These are phyloP conservation scores for Lactarius psammicola DNA, from an alignment of 768 basidiomycete species.

Conservation along the genomic window DNA sequence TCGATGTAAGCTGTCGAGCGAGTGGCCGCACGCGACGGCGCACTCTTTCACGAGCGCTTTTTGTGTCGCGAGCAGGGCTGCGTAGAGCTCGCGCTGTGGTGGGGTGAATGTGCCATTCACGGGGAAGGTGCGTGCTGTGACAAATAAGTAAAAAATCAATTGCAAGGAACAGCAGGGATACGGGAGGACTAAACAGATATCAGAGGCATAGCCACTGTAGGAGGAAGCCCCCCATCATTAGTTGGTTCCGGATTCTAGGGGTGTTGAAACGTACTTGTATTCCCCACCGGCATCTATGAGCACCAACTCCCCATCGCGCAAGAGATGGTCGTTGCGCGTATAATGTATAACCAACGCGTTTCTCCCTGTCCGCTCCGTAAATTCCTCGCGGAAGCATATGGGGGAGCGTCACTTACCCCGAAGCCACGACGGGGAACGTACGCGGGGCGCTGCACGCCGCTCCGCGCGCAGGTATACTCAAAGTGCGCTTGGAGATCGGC, in stretches of 20 bases:
- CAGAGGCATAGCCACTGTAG: slow-evolving; percentile 84
- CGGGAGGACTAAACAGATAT: slow-evolving; percentile 68
- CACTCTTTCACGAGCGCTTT: slow-evolving; percentile 64
- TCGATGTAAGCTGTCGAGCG: slow-evolving; percentile 75
- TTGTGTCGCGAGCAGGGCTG: slow-evolving; percentile 69
- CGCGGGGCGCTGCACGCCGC: slow-evolving; percentile 83
- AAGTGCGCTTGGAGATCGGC: slow-evolving; percentile 75
- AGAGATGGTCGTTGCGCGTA: slow-evolving; percentile 81
- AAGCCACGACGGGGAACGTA: slow-evolving; percentile 98
- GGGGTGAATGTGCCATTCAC: slow-evolving; percentile 74
- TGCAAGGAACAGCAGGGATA: background rate
- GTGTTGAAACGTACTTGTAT: slow-evolving; percentile 75
- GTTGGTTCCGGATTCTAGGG: no score
- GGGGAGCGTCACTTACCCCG: slow-evolving; percentile 56
- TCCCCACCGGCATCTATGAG: slow-evolving; percentile 93
- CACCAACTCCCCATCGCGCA: slow-evolving; percentile 69
- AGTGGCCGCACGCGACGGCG: slow-evolving; percentile 53
- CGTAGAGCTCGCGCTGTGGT: slow-evolving; percentile 84
- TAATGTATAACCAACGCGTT: slow-evolving; percentile 93
- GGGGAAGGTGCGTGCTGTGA: slow-evolving; percentile 81
- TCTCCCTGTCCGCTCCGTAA: slow-evolving; percentile 51
- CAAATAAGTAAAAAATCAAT: slow-evolving; percentile 11
- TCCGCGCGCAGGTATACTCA: slow-evolving; percentile 78
- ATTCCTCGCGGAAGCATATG: background rate
- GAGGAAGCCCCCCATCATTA: background rate